Evolutionary conservation across 306 rosid species (phyloP).

Genomic region (Ormosia emarginata): DNA sequence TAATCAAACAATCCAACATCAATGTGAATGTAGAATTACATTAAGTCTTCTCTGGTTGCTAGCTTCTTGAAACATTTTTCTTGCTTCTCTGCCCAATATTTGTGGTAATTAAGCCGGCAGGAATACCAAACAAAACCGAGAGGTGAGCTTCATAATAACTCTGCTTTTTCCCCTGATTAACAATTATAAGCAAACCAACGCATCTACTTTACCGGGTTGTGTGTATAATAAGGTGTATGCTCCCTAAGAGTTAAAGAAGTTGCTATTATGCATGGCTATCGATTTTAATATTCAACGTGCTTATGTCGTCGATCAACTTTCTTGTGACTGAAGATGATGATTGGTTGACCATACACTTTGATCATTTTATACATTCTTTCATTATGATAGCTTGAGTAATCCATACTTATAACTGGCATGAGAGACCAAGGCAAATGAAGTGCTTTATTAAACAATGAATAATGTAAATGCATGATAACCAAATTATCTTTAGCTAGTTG

Average conservation of each 20-base stretch:
- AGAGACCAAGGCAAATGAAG: not conserved
- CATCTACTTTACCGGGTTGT: not conserved
- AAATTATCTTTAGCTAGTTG: not conserved
- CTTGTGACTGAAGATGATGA: slow-evolving; percentile 1
- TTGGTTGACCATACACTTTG: not conserved
- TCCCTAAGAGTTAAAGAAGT: not conserved
- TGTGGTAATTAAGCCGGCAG: not conserved
- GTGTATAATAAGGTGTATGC: not conserved
- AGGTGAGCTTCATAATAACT: not conserved
- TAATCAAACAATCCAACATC: not conserved
- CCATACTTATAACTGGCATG: not conserved
- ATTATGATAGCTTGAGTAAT: not conserved
- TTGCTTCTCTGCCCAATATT: not conserved
- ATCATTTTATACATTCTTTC: not conserved
- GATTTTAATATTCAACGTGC: not conserved
- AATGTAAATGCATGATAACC: not conserved
- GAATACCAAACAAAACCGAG: not conserved
- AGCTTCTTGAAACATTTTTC: not conserved
- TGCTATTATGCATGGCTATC: not conserved
- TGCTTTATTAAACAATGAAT: not conserved
- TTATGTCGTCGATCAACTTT: not conserved
- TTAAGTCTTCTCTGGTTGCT: not conserved
- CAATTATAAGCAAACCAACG: not conserved
- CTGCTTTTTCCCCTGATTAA: not conserved
- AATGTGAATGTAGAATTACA: not conserved